Percentiles rank a stretch among this genome's conserved stretches.
phyloP scores from a whole-genome alignment of 352 stramenopile genomes.

The Globisporangium abappressorium region DNA sequence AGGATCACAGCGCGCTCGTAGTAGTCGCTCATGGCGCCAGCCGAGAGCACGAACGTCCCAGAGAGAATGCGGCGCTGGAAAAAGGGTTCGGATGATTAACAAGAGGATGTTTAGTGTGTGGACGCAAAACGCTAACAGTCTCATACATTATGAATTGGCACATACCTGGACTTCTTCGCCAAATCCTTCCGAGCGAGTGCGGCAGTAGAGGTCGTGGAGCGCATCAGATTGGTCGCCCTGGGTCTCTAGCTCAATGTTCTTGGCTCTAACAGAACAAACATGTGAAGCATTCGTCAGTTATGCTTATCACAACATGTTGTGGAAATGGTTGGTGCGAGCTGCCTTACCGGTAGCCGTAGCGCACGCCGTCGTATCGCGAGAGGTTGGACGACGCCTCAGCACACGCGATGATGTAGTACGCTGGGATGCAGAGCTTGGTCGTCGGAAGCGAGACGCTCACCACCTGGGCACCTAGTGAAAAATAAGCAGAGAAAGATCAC shows the following conservation, averaged over 20 bases:
- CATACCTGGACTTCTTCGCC: slow-evolving; percentile 88
- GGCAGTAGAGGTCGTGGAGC: slow-evolving; percentile 84
- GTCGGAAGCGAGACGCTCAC: slow-evolving; percentile 72
- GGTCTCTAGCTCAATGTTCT: slow-evolving; percentile 41
- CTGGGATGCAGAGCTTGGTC: slow-evolving; percentile 88
- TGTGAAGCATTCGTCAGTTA: neutral
- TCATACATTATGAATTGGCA: neutral
- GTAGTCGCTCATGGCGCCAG: slow-evolving; percentile 85
- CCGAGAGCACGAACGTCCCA: slow-evolving; percentile 89
- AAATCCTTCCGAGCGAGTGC: slow-evolving; percentile 88
- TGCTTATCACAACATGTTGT: neutral
- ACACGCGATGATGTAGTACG: slow-evolving; percentile 98
- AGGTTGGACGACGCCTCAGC: slow-evolving; percentile 98
- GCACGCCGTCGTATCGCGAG: slow-evolving; percentile 95
- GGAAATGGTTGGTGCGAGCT: neutral
- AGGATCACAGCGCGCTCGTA: slow-evolving; percentile 86
- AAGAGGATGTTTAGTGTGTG: neutral
- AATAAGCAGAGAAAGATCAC: neutral
- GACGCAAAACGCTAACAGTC: too few relatives aligned
- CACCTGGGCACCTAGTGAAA: slow-evolving; percentile 55
- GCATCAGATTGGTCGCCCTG: slow-evolving; percentile 71
- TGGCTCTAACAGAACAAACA: slow-evolving; percentile 30
- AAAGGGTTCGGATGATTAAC: neutral
- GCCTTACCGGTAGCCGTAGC: slow-evolving; percentile 81
- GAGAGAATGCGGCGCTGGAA: slow-evolving; percentile 84